Evolutionary conservation across 2,329 filamentous ascomycete species (phyloP).

Genomic region (Basipetospora chlamydospora): DNA sequence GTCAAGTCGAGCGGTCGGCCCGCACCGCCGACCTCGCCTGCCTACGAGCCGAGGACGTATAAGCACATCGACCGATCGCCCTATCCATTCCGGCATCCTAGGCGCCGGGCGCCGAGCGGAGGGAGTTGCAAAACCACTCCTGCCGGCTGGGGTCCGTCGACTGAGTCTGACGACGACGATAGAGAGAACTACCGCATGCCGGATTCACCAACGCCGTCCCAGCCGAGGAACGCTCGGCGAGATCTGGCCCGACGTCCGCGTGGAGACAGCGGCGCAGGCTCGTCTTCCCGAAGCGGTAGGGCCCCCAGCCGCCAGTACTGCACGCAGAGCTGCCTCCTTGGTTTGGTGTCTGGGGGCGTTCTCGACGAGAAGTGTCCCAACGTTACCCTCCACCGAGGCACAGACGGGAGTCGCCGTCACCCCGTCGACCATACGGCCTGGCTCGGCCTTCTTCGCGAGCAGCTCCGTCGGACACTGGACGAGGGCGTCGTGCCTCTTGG

Average conservation of each 20-base stretch:
- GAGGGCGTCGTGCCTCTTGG: background rate
- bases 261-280: background rate
- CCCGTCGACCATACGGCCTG: background rate
- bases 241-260: background rate
- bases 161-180: background rate
- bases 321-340: conserved; percentile 4
- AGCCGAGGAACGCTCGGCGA: background rate
- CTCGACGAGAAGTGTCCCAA: conserved; percentile 3
- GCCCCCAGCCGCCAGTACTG: background rate
- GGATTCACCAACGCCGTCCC: too few relatives aligned
- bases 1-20: background rate
- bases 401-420: background rate
- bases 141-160: too few relatives aligned
- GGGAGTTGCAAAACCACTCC: too few relatives aligned
- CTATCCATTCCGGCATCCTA: background rate
- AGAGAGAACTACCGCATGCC: background rate
- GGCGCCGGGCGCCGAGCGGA: background rate
- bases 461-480: conserved; percentile 1
- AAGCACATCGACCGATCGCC: background rate
- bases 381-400: background rate
- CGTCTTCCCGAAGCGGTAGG: too few relatives aligned
- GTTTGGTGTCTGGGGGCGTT: background rate
- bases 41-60: background rate
- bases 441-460: background rate
- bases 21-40: background rate